Base-by-base conservation (phyloP, 495 filamentous ascomycete genomes). In the Neurospora sp. region DNA sequence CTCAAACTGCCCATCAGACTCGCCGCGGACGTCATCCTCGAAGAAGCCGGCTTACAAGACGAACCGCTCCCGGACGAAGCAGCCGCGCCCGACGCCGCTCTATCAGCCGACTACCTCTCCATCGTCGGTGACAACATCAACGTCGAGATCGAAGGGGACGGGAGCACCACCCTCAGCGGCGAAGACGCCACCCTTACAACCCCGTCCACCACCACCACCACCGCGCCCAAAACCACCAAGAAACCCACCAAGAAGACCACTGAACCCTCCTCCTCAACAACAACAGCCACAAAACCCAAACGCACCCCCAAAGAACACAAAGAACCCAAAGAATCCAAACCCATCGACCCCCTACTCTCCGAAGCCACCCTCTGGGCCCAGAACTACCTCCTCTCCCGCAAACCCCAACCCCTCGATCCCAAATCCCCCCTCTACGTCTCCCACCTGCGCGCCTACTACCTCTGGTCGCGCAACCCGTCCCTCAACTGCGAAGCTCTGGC, bases 1-100 rank as follows among this genome's bases (percentile, higher is more conserved):
- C 79, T 89, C 8, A 85, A 90, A 73, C 75, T 86, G 5, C 88
- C 90, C 0, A 92, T 93, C 74, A 81, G 83, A 1, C 73, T 88
- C 7, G 82, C 83, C 7, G 77, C 84, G 42, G 83, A 80, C 0
- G 71, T 78, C 37, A 75, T 71, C 37, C 72, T 83, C 39, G 70
- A 76, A 10, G 75, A 74, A 1, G 78, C 81, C 14, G 80, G 84
- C 14, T 35, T 65, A 4, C 16, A 18, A 38, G 82, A 82, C 12
- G 70, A 69, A 27, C 45, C 74, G 73, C 75, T 59, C 16, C 68
- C 38, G 42, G 70, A 44, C 12, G 69, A 37, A 35, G n/a, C 8
- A 1, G 42, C 42, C 1, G 20, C 68, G 9, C 27, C 68, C 14
- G 40, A 47, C 65, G 42, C 42, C 38, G 22, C 70, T 44, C 39